A percentile compares a stretch with the other conserved stretches of the same genome.
These are phyloP conservation scores for Gastrodia elata DNA, from an alignment of 106 monocot genomes.

Conservation along the genomic window DNA sequence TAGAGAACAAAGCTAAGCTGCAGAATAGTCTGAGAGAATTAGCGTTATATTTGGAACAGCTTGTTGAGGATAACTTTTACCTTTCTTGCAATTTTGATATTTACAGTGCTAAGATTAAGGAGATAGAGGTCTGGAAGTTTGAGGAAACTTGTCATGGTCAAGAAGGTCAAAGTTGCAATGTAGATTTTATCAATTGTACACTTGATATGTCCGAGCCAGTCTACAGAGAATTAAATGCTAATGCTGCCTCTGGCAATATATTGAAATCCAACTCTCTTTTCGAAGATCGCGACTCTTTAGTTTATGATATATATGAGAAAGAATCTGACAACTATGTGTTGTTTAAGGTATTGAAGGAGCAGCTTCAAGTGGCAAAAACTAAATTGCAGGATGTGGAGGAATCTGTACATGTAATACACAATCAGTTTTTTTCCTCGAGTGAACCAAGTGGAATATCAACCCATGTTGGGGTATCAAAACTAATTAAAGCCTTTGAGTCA, in stretches of 20 bases:
- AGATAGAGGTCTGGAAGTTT: slow-evolving; percentile 12
- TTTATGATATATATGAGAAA: slow-evolving; percentile 13
- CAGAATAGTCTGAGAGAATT: slow-evolving; percentile 37
- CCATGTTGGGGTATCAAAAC: slow-evolving; percentile 65
- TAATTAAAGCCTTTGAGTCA: slow-evolving; percentile 87
- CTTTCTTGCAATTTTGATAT: slow-evolving; percentile 35
- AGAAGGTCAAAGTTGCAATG: slow-evolving; percentile 8
- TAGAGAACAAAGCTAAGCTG: slow-evolving; percentile 35
- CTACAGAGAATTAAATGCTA: neutral
- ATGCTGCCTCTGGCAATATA: neutral
- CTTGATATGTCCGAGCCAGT: neutral
- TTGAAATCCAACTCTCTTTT: neutral
- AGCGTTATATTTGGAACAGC: slow-evolving; percentile 24
- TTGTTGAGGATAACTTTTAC: slow-evolving; percentile 47
- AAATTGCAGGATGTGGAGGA: slow-evolving; percentile 46
- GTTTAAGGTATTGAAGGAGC: slow-evolving; percentile 25
- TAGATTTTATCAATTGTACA: neutral
- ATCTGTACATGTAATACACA: slow-evolving; percentile 35
- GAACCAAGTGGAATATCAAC: slow-evolving; percentile 20
- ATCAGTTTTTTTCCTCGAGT: slow-evolving; percentile 23
- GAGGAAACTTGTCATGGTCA: slow-evolving; percentile 9
- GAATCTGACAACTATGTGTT: slow-evolving; percentile 13
- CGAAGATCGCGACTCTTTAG: slow-evolving; percentile 3
- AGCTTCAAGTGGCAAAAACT: slow-evolving; percentile 29
- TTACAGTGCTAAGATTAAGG: slow-evolving; percentile 31